phyloP scores from a whole-genome alignment of 2,329 filamentous ascomycete species.

The Pseudofabraea citricarpa region DNA sequence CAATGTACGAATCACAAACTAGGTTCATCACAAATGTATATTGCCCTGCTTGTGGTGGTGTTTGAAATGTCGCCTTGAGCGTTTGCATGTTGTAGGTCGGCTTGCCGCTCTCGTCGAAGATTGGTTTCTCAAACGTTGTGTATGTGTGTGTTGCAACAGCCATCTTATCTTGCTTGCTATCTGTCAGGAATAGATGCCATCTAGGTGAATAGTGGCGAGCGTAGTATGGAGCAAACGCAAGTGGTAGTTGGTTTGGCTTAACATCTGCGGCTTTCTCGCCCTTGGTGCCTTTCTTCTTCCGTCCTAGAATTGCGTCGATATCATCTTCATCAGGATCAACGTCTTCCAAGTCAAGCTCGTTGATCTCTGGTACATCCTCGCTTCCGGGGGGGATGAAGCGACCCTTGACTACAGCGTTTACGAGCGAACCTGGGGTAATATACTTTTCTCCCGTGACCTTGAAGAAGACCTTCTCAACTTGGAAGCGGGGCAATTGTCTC shows the following conservation, averaged over 20 bases:
- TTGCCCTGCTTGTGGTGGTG: constrained; percentile 84
- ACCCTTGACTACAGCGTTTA: constrained; percentile 91
- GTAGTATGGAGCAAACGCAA: constrained; percentile 89
- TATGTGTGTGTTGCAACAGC: constrained; percentile 97
- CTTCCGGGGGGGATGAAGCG: constrained; percentile 87
- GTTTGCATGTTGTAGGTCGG: constrained; percentile 96
- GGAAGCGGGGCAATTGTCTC: constrained; percentile 75
- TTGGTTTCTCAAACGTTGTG: constrained; percentile 82
- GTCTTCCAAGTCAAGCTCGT: constrained; percentile 80
- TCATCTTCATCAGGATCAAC: constrained; percentile 91
- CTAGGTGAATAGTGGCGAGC: constrained; percentile 82
- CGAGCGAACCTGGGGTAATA: constrained; percentile 87
- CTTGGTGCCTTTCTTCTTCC: constrained; percentile 63
- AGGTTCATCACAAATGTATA: constrained; percentile 95
- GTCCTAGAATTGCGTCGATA: constrained; percentile 76
- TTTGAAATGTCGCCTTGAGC: constrained; percentile 93
- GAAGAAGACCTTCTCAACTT: constrained; percentile 92
- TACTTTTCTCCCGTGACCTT: constrained; percentile 94
- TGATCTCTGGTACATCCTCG: constrained; percentile 66
- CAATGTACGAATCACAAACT: constrained; percentile 91
- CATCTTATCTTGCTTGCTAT: constrained; percentile 92
- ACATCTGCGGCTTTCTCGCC: constrained; percentile 54
- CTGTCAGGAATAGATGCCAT: constrained; percentile 93
- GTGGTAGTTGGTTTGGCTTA: constrained; percentile 68
- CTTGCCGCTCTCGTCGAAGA: constrained; percentile 73